A percentile compares a stretch with the other conserved stretches of the same genome.
Conservation (phyloP, 2,329 filamentous ascomycete species). For the Dothideomycetes sp. region DNA sequence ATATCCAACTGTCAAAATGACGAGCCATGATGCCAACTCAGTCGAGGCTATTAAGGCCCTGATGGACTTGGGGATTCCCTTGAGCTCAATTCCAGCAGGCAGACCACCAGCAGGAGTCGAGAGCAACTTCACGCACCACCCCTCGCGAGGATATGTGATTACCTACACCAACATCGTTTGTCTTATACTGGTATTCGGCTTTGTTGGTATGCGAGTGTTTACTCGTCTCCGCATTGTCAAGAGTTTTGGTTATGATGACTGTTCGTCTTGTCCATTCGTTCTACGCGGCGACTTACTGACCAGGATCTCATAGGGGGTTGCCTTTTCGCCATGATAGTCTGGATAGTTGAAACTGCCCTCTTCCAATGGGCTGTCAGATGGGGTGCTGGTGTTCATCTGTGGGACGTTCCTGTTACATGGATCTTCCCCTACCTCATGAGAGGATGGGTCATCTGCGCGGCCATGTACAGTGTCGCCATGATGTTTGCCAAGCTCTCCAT, state of each 20-base stretch:
- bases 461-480: not conserved
- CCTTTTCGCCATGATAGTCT: not conserved
- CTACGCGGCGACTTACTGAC: no score
- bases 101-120: not conserved
- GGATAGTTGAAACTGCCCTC: not conserved
- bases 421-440: not conserved
- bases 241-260: not conserved
- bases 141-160: not conserved
- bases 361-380: not conserved
- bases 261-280: not conserved
- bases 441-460: not conserved
- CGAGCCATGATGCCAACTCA: no score
- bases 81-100: no score
- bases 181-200: not conserved
- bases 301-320: not conserved
- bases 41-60: no score
- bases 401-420: not conserved
- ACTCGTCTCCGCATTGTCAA: not conserved
- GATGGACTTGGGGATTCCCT: no score
- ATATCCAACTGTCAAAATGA: no score
- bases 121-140: not conserved
- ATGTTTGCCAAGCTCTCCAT: slow-evolving; percentile 17
- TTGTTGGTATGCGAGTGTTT: not conserved
- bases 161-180: not conserved
- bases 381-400: not conserved